Percentiles rank a stretch among this genome's conserved stretches.
Conservation (phyloP, 441 rosid species). For the Gossypium aridum region DNA sequence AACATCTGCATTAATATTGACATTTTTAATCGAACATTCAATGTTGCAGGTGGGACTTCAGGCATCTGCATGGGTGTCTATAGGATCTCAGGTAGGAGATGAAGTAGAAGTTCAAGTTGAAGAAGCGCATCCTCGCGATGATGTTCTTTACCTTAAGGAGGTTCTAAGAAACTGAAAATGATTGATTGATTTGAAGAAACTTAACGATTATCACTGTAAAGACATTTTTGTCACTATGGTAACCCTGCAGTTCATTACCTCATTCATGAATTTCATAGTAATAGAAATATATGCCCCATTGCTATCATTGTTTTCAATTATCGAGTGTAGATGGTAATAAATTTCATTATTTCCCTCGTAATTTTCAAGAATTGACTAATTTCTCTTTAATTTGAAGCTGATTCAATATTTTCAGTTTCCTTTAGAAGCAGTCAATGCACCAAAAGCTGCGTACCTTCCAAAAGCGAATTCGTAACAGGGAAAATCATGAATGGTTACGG, state of each 20-base stretch:
- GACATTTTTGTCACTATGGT: neutral
- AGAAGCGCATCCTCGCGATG: constrained; percentile 85
- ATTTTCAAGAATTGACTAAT: neutral
- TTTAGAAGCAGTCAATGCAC: neutral
- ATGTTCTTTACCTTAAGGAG: constrained; percentile 60
- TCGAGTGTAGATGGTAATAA: neutral
- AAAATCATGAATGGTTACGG: neutral
- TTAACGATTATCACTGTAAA: neutral
- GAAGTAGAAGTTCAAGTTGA: constrained; percentile 71
- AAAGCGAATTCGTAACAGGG: neutral
- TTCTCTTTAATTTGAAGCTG: constrained; percentile 10
- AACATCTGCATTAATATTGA: constrained; percentile 1
- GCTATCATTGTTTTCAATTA: neutral
- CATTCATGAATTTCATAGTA: neutral
- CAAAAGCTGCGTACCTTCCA: neutral
- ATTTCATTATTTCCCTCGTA: neutral
- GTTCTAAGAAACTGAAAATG: constrained; percentile 14
- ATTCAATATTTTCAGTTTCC: neutral
- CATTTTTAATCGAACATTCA: neutral
- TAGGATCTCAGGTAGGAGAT: constrained; percentile 72
- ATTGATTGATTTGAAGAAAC: neutral
- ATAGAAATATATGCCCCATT: neutral
- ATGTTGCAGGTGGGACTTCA: constrained; percentile 74
- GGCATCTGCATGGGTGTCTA: constrained; percentile 75
- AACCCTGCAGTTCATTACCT: neutral